Conservation (phyloP, 192 early-diverging fungal species). For the Linnemannia elongata region DNA sequence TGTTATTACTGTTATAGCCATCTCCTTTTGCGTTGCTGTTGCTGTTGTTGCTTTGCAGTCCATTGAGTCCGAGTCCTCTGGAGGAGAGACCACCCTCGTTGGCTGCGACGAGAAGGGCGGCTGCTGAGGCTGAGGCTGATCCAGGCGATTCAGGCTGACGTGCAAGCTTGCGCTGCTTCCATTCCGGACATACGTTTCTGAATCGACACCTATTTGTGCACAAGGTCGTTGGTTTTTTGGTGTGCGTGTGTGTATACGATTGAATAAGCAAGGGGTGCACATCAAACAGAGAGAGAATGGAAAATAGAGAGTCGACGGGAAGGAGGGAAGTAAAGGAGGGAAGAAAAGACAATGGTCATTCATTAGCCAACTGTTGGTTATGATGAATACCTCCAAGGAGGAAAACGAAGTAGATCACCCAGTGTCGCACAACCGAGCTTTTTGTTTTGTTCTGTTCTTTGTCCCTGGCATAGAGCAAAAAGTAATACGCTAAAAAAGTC, state of each 20-base stretch:
- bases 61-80: conserved; percentile 28
- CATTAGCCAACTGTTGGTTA: not conserved
- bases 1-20: not conserved
- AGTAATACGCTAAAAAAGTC: not conserved
- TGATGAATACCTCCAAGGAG: not conserved
- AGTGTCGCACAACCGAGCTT: not conserved
- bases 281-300: not conserved
- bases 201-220: conserved; percentile 38
- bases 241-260: not conserved
- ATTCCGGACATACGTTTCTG: conserved; percentile 54
- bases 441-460: not conserved
- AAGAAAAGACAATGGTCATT: not conserved
- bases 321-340: not conserved
- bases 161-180: conserved; percentile 35
- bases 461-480: not conserved
- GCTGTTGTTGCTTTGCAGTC: not conserved
- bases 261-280: conserved; percentile 5
- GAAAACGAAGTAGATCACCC: conserved; percentile 12
- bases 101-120: conserved; percentile 26
- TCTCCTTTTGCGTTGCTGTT: not conserved
- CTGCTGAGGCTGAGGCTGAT: conserved; percentile 10
- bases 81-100: conserved; percentile 35
- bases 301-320: not conserved
- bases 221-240: no score
- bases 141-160: conserved; percentile 9